A percentile compares a stretch with the other conserved stretches of the same genome.
Evolutionary conservation across 768 basidiomycete species (phyloP).

Genomic region (Leccinellum albellum): DNA sequence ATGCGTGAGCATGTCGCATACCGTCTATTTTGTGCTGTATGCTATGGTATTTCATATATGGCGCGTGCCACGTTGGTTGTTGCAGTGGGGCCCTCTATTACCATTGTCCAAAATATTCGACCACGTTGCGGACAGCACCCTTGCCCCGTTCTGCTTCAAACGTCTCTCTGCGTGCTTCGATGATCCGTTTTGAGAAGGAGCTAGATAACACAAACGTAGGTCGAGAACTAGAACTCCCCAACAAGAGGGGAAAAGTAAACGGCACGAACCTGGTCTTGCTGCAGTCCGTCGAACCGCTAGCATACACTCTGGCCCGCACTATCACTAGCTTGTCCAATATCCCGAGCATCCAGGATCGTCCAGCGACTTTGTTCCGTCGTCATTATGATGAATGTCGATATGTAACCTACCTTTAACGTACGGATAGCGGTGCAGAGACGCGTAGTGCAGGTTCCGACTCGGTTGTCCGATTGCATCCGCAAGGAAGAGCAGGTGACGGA

Average conservation of each 20-base stretch:
- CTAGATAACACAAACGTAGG: slow-evolving; percentile 19
- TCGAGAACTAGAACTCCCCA: not conserved
- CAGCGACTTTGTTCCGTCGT: too few relatives aligned
- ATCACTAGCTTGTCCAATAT: slow-evolving; percentile 57
- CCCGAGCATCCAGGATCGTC: slow-evolving; percentile 35
- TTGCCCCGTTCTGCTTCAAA: too few relatives aligned
- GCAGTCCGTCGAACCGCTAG: slow-evolving; percentile 47
- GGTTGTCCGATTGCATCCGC: not conserved
- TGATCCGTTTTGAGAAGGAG: slow-evolving; percentile 52
- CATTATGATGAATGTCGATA: too few relatives aligned
- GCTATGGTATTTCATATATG: slow-evolving; percentile 6
- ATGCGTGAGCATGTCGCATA: slow-evolving; percentile 26
- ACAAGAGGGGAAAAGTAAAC: not conserved
- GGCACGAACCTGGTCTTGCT: slow-evolving; percentile 42
- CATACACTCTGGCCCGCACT: slow-evolving; percentile 44
- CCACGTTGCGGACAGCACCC: too few relatives aligned
- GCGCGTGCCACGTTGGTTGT: too few relatives aligned
- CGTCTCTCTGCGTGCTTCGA: slow-evolving; percentile 38
- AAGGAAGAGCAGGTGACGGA: slow-evolving; percentile 44
- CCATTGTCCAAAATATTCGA: too few relatives aligned
- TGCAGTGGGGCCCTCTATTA: too few relatives aligned
- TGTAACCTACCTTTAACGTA: too few relatives aligned
- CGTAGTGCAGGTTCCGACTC: slow-evolving; percentile 37
- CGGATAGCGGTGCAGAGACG: slow-evolving; percentile 37
- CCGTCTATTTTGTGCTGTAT: too few relatives aligned